A percentile compares a stretch with the other conserved stretches of the same genome.
Conservation (phyloP, 371 early-diverging fungal genomes). For the Gilbertella persicaria region DNA sequence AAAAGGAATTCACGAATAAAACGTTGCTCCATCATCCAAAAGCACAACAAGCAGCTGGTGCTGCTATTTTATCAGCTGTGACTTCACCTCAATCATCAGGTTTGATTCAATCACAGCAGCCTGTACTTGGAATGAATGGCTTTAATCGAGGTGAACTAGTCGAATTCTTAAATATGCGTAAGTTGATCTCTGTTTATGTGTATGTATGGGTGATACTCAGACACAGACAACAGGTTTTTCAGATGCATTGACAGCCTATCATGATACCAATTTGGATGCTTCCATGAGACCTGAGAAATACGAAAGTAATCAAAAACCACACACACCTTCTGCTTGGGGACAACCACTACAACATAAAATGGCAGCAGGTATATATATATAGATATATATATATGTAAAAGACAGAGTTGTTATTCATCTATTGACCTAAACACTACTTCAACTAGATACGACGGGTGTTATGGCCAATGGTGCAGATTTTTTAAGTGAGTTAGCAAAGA, state of each 20-base stretch:
- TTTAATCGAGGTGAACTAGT: slow-evolving; percentile 24
- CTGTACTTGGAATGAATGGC: slow-evolving; percentile 8
- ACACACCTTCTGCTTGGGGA: slow-evolving; percentile 21
- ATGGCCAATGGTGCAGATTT: slow-evolving; percentile 25
- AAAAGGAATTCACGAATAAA: slow-evolving; percentile 1
- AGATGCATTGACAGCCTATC: slow-evolving; percentile 30
- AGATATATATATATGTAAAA: no score
- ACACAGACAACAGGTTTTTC: slow-evolving; percentile 32
- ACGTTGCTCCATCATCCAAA: slow-evolving; percentile 5
- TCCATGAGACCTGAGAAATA: slow-evolving; percentile 27
- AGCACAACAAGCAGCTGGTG: slow-evolving; percentile 29
- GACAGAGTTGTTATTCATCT: neutral
- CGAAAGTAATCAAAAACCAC: slow-evolving; percentile 16
- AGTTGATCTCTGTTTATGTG: no score
- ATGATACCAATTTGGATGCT: slow-evolving; percentile 33
- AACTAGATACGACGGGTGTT: slow-evolving; percentile 5
- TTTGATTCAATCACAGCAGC: slow-evolving; percentile 12
- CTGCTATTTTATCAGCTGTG: slow-evolving; percentile 30
- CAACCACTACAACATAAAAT: slow-evolving; percentile 3
- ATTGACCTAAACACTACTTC: neutral
- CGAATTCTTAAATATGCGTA: slow-evolving; percentile 34
- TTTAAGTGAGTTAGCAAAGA: slow-evolving; percentile 11
- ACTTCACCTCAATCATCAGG: slow-evolving; percentile 20
- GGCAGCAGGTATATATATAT: neutral
- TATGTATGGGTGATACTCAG: no score